Base-by-base conservation (phyloP, 1,139 yeast species). In the Geotrichum candidum region DNA sequence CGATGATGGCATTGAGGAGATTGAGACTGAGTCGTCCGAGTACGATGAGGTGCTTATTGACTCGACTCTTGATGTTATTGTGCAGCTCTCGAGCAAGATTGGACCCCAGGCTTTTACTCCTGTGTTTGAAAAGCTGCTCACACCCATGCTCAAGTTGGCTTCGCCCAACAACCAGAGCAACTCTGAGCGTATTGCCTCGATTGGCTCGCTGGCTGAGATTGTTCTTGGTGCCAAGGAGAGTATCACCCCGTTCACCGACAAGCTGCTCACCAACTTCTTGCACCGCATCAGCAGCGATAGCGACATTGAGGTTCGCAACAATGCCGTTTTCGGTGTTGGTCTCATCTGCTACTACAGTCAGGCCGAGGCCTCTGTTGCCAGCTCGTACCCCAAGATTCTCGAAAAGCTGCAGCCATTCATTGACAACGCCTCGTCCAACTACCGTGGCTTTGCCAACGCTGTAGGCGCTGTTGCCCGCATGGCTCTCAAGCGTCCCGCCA, bases 401-500 rank as follows among this genome's bases (percentile, higher is more conserved):
- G 84, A 84, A 74, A 84, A 88, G 65, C 81, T 94, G 72, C 91
- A 80, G 62, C 88, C 83, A 66, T 41, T 41, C 22, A 95, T 87
- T 68, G 95, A 87, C 67, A 96, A 89, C 74, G 82, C 90, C 57
- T 96, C 90, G 67, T 88, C 85, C 65, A 84, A 90, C 67, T 86
- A 87, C 76, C 84, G 97, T 77, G 85, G 96, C 15, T 84, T 85
- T 69, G 96, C 98, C 65, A 94, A 94, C 75, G 96, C 97, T 7
- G 88, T 96, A 75, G 99, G 99, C 55, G 94, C 98, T 82, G 96
- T 92, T 65, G 91, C 96, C 41, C 86, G 99, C 77, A 82, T 94
- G 90, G 82, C 90, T 25, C 79, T 89, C 54, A 87, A 87, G 73
- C 83, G 88, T 73, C 85, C 84, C 70, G 78, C 78, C 60, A 82